Evolutionary conservation across 306 rosid genomes (phyloP), one percentile per base, ranked within the genome.

Genomic region (Lagenaria siceraria): DNA sequence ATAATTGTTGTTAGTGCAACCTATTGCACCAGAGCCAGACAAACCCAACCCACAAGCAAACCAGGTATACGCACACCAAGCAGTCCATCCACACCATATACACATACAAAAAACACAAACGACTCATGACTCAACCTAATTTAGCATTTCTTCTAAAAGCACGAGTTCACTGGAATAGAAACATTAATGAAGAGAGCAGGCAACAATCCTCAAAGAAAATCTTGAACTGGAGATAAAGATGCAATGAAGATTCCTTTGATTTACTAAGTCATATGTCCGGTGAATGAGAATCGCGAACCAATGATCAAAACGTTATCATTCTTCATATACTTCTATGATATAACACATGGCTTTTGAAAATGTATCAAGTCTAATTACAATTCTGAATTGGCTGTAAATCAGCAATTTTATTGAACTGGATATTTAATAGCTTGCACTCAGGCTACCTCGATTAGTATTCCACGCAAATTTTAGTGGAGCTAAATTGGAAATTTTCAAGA

Each of bases 1-100:
- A 92, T 95, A 95, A 92, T 95, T 95, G 97, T 92, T 95, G 97
- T 95, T 95, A 90, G 99, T 95, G 99, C 99, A 95, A 88, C 97
- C 99, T 95, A 92, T 87, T 79, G 91, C 80, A 90, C 91, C 93
- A 94, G 84, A 83, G 90, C 91, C 87, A 91, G 49, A 87, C 86
- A 90, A 80, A 87, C 88, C 87, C 93, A 89, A 58, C 86, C 95
- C 88, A 89, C 80, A 90, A 87, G 79, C 87, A 89, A 84, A 81
- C 87, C 90, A 88, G 75, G 87, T 78, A 88, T 84, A 86, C 85
- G 89, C 97, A 88, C 91, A 87, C 96, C 96, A 86, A 86, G 87
- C 78, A 85, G 89, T 85, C 91, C 96, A 90, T 85, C 93, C 90
- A 90, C 86, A 88, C 87, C 84, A 87, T 85, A 87, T 64, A 91